Conservation (phyloP, 2,329 filamentous ascomycete genomes). For the Colletotrichum tofieldiae region DNA sequence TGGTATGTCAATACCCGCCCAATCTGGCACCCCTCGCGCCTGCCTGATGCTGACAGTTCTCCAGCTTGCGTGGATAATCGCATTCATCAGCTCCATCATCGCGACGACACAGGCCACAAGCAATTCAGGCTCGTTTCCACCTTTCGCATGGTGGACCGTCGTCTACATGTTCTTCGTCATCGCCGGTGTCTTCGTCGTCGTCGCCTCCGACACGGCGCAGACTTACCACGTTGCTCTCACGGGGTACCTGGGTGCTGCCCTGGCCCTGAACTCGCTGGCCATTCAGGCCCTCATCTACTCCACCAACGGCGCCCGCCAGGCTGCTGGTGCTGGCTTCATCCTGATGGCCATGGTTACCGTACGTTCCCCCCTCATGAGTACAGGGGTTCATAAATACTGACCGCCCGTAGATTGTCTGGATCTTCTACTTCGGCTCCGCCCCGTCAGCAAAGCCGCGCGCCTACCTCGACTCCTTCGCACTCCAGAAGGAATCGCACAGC, state of each 20-base stretch:
- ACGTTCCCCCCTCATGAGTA: conserved; percentile 56
- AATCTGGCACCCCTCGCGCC: conserved; percentile 6
- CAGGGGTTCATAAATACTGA: not conserved
- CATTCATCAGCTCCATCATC: conserved; percentile 89
- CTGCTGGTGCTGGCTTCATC: conserved; percentile 93
- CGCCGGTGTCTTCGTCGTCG: conserved; percentile 82
- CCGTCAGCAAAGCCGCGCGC: conserved; percentile 88
- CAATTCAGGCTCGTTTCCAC: conserved; percentile 74
- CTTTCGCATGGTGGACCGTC: conserved; percentile 93
- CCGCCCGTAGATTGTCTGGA: conserved; percentile 86
- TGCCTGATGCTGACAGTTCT: conserved; percentile 17
- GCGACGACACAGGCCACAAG: conserved; percentile 65
- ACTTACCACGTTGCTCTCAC: conserved; percentile 95
- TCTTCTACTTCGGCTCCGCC: conserved; percentile 97
- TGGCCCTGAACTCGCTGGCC: conserved; percentile 88
- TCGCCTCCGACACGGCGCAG: conserved; percentile 86
- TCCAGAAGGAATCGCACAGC: conserved; percentile 87
- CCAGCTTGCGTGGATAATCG: conserved; percentile 95
- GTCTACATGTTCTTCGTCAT: conserved; percentile 91
- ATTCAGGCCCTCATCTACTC: conserved; percentile 91
- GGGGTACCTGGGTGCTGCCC: conserved; percentile 85
- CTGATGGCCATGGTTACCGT: conserved; percentile 94
- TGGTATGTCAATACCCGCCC: conserved; percentile 72
- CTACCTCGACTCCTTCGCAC: conserved; percentile 95
- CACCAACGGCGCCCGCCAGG: conserved; percentile 81